phyloP scores from a whole-genome alignment of 2,329 filamentous ascomycete genomes.

The Talaromyces sp. region DNA sequence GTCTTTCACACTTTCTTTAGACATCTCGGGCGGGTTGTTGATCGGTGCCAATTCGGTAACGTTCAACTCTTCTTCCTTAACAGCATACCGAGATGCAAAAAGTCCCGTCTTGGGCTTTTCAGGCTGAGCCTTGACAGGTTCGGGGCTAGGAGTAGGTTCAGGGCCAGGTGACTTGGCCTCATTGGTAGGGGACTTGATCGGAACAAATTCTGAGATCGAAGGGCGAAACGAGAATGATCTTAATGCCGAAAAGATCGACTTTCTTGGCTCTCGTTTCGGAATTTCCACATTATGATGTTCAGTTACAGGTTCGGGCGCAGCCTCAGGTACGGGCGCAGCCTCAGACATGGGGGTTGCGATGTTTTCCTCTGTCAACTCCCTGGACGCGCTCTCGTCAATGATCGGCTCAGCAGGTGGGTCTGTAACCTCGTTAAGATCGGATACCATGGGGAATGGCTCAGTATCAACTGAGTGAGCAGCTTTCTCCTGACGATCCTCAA shows the following conservation, averaged over 20 bases:
- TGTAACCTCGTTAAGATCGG: neutral
- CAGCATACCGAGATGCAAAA: slow-evolving; percentile 37
- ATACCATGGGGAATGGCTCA: slow-evolving; percentile 4
- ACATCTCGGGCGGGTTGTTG: slow-evolving; percentile 16
- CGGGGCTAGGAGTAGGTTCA: slow-evolving; percentile 18
- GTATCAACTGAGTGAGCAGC: slow-evolving; percentile 1
- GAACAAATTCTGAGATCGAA: slow-evolving; percentile 30
- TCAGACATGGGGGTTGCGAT: slow-evolving; percentile 9
- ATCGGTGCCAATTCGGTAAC: neutral
- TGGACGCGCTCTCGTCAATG: slow-evolving; percentile 11
- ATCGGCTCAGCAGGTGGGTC: neutral
- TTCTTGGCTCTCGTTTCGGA: slow-evolving; percentile 31
- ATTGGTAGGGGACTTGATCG: slow-evolving; percentile 19
- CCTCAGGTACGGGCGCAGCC: slow-evolving; percentile 1
- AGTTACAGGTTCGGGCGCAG: slow-evolving; percentile 23
- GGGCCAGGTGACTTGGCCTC: neutral
- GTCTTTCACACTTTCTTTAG: slow-evolving; percentile 12
- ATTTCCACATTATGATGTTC: slow-evolving; percentile 25
- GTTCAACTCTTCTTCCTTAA: slow-evolving; percentile 11
- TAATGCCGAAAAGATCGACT: slow-evolving; percentile 64
- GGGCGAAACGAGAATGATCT: slow-evolving; percentile 61
- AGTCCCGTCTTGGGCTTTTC: slow-evolving; percentile 25
- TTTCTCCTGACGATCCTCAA: neutral
- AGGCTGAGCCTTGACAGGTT: slow-evolving; percentile 21
- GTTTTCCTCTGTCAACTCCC: slow-evolving; percentile 7